Base-by-base conservation (phyloP, 441 rosid genomes). In the Capsella rubella region DNA sequence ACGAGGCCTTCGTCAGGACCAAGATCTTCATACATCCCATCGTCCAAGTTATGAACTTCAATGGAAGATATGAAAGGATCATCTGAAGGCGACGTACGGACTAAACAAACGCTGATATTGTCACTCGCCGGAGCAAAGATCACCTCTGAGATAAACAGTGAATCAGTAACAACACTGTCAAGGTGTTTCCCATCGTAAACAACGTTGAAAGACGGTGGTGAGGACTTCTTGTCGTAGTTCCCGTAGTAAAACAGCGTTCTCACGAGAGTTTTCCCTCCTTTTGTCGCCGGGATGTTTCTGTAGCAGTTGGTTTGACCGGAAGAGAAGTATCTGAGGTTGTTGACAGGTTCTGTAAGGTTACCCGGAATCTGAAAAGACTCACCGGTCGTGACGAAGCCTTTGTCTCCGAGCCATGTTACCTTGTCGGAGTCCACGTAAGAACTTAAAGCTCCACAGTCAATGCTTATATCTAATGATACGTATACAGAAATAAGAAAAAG, bases 61-160 rank as follows among this genome's bases (percentile, higher is more conserved):
- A 88, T 78, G 5, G 87, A 86, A 0, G 86, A 82, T 43, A 85
- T 81, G 54, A 88, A 84, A 9, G 89, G 87, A 8, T 77, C 25
- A 74, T 81, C 75, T 12, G 64, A 61, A 13, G 82, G 67, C 3
- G 64, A 49, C 16, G 85, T 82, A 71, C 81, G 84, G 25, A 82
- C 75, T 4, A 89, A 75, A 21, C 91, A 89, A 2, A 87, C 74
- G 42, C 83, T 84, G 0, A 62, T 29, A 6, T 49, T 34, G 32
- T 73, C 79, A 11, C 51, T 67, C 59, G 79, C 81, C 2, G 69
- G 53, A 49, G 65, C 69, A 64, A 72, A 87, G 2, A 71, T 55
- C 0, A 68, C 76, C 47, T 87, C 91, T 27, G 80, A 64, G 10
- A 32, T 40, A 2, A 13, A 11, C 27, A 39, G 14, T 16, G 81